phyloP scores from a whole-genome alignment of 345 rosid species.

The Pelargonium nanum region DNA sequence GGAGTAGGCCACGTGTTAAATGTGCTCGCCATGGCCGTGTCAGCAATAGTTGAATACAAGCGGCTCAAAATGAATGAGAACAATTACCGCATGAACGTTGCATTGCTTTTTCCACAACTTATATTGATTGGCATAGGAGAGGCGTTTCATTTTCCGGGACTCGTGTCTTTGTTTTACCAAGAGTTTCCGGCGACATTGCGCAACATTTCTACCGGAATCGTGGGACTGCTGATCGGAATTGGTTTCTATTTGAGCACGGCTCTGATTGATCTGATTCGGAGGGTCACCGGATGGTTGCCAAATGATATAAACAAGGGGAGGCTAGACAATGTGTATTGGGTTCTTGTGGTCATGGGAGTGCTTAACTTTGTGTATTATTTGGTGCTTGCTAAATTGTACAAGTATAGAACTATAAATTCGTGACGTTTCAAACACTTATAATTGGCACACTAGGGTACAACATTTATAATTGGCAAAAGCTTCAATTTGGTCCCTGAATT shows the following conservation, averaged over 20 bases:
- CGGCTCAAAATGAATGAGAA: slow-evolving; percentile 17
- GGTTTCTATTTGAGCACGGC: slow-evolving; percentile 30
- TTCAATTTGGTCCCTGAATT: no score
- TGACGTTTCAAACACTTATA: no score
- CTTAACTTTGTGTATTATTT: slow-evolving; percentile 39
- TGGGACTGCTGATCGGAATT: slow-evolving; percentile 26
- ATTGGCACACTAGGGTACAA: no score
- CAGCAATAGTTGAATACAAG: slow-evolving; percentile 36
- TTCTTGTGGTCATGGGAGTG: slow-evolving; percentile 19
- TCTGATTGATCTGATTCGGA: slow-evolving; percentile 24
- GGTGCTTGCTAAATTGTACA: slow-evolving; percentile 23
- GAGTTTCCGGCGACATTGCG: slow-evolving; percentile 33
- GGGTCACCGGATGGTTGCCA: slow-evolving; percentile 36
- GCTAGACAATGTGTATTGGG: slow-evolving; percentile 35
- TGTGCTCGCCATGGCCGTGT: slow-evolving; percentile 19
- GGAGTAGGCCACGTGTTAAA: slow-evolving; percentile 45
- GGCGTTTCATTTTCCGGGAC: slow-evolving; percentile 40
- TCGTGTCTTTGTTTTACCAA: slow-evolving; percentile 27
- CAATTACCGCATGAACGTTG: slow-evolving; percentile 22
- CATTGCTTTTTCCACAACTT: slow-evolving; percentile 41
- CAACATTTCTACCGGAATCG: slow-evolving; percentile 39
- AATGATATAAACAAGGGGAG: slow-evolving; percentile 39
- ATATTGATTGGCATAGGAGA: slow-evolving; percentile 34
- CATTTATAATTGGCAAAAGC: no score
- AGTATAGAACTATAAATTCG: no score